Percentiles rank a stretch among this genome's conserved stretches.
phyloP scores from a whole-genome alignment of 495 filamentous ascomycete species.

The Trichocladium uniseriatum region DNA sequence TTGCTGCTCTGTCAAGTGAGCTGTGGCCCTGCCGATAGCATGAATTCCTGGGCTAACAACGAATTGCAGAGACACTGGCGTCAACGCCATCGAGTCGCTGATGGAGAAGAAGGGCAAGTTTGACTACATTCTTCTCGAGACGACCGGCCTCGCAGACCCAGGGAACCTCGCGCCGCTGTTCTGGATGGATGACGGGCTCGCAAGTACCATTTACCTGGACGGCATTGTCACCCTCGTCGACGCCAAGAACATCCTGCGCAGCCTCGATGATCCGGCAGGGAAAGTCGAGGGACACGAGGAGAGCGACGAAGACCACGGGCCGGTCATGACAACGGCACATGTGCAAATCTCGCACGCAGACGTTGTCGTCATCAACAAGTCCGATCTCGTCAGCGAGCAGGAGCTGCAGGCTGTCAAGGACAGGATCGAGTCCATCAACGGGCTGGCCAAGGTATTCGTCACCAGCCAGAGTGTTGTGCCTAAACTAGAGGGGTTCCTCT shows the following conservation, averaged over 20 bases:
- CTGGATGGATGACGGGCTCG: slow-evolving; percentile 93
- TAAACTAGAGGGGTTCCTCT: slow-evolving; percentile 68
- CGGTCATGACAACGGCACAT: slow-evolving; percentile 79
- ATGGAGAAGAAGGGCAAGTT: slow-evolving; percentile 91
- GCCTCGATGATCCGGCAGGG: slow-evolving; percentile 63
- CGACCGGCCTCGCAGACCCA: slow-evolving; percentile 89
- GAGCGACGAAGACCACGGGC: slow-evolving; percentile 39
- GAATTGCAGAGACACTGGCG: slow-evolving; percentile 64
- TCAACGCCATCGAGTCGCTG: slow-evolving; percentile 88
- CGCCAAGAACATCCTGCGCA: slow-evolving; percentile 78
- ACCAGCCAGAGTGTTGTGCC: slow-evolving; percentile 73
- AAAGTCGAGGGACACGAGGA: slow-evolving; percentile 51
- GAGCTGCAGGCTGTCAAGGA: slow-evolving; percentile 57
- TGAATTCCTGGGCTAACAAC: background rate
- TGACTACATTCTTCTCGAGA: slow-evolving; percentile 97
- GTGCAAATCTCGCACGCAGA: slow-evolving; percentile 97
- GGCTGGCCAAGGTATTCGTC: slow-evolving; percentile 72
- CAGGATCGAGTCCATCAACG: slow-evolving; percentile 76
- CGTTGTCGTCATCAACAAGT: slow-evolving; percentile 88
- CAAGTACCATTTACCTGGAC: slow-evolving; percentile 89
- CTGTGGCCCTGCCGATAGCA: background rate
- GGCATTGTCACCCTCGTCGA: slow-evolving; percentile 95
- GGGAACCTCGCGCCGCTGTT: slow-evolving; percentile 94
- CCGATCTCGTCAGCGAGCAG: slow-evolving; percentile 66
- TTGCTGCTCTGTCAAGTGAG: slow-evolving; percentile 93